A percentile compares a stretch with the other conserved stretches of the same genome.
These are phyloP conservation scores for Berberis thunbergii DNA, from an alignment of 164 flowering plant genomes.

Conservation along the genomic window DNA sequence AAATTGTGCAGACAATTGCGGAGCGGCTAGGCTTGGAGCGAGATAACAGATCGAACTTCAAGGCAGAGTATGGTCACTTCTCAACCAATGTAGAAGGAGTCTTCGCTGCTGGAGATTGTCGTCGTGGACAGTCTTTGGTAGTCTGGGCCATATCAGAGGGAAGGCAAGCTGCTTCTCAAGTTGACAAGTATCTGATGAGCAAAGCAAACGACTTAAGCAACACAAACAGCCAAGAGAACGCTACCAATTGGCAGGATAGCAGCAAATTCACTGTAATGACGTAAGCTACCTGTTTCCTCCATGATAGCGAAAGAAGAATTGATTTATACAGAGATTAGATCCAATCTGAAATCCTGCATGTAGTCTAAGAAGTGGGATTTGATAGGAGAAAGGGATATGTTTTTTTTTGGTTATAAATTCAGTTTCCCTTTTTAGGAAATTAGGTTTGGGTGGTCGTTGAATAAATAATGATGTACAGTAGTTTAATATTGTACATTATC, in stretches of 20 bases:
- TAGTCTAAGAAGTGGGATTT: too few relatives aligned
- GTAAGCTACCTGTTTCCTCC: neutral
- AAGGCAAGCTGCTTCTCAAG: slow-evolving; percentile 84
- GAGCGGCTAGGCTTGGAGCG: slow-evolving; percentile 68
- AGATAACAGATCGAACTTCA: slow-evolving; percentile 78
- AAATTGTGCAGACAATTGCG: slow-evolving; percentile 49
- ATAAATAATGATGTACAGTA: too few relatives aligned
- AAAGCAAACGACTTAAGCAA: slow-evolving; percentile 16
- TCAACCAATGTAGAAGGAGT: slow-evolving; percentile 77
- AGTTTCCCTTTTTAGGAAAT: too few relatives aligned
- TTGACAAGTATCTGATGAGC: slow-evolving; percentile 52
- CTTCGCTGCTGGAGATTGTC: slow-evolving; percentile 96
- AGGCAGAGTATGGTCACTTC: slow-evolving; percentile 91
- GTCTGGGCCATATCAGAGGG: slow-evolving; percentile 99
- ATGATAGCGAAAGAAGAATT: neutral
- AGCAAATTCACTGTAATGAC: neutral
- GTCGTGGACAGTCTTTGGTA: slow-evolving; percentile 94
- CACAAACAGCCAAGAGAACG: neutral
- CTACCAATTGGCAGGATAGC: neutral
- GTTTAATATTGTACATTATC: too few relatives aligned
- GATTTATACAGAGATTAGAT: neutral
- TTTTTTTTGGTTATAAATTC: too few relatives aligned
- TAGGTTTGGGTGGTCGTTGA: too few relatives aligned
- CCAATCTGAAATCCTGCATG: neutral
- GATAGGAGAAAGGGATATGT: too few relatives aligned